Evolutionary conservation across 176 grass and related monocot genomes (phyloP), one percentile per base, ranked within the genome.

Genomic region (Juncus effusus): DNA sequence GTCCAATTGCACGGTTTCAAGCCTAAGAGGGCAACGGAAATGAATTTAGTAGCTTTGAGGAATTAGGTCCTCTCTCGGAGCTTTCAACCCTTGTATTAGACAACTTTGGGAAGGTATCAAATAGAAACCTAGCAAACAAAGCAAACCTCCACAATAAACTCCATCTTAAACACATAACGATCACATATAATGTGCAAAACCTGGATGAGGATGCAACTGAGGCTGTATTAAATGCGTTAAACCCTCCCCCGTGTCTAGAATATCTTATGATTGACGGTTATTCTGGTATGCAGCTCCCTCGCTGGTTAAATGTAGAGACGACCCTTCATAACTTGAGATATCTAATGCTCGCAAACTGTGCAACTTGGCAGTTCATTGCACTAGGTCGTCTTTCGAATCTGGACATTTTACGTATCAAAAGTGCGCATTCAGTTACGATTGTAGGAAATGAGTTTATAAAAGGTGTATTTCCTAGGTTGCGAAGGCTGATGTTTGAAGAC

Each of bases 381-480:
- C 57, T 85, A 56, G 76, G 82, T 11, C 62, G 75, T 75, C 76
- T 84, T 57, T 58, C 59, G 6, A 67, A 49, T 3, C 59, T 84
- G 72, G 72, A 62, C 1, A 19, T 76, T 64, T 53, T 85, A 15
- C 62, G 60, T n/a, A 72, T 80, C 11, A 63, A 68, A 51, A 51
- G 52, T 47, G 76, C 77, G 1, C 56, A 65, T 35, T 56, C 76
- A 64, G 59, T 85, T 40, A 56, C 35, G 28, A 76, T 13, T 13
- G 64, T 85, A 64, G 82, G 82, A 40, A 60, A 64, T 42, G 82
- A 85, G 70, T 80, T 85, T 56, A 40, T 80, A 2, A 37, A 60
- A 3, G 50, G n/a, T 6, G 7, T 70, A 45, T 84, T 84, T 66
- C 76, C 71, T 35, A 67, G 52, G 40, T 42, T 85, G 37, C 38